Conservation (phyloP, 1,139 yeast species). For the Scheffersomyces illinoinensis region DNA sequence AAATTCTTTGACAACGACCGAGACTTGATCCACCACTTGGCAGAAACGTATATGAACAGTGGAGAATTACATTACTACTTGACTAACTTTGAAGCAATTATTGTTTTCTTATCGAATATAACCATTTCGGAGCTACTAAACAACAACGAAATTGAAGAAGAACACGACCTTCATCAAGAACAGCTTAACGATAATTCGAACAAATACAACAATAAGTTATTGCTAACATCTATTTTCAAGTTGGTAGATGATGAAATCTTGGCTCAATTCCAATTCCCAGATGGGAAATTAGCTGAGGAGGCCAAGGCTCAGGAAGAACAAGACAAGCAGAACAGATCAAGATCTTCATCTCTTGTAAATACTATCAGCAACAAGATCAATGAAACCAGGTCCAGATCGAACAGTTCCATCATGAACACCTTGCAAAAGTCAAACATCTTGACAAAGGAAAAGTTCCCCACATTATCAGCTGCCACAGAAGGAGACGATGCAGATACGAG, state of each 20-base stretch:
- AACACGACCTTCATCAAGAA: conserved; percentile 1
- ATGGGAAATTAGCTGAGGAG: conserved; percentile 23
- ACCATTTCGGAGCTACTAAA: conserved; percentile 31
- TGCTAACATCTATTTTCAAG: conserved; percentile 14
- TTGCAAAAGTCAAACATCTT: conserved; percentile 19
- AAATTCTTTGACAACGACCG: conserved; percentile 32
- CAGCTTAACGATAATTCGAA: conserved; percentile 1
- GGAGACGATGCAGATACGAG: conserved; percentile 15
- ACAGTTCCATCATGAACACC: conserved; percentile 25
- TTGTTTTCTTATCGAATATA: conserved; percentile 39
- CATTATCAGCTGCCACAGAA: conserved; percentile 15
- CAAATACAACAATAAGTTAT: conserved; percentile 7
- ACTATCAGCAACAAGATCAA: conserved; percentile 32
- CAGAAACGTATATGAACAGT: conserved; percentile 31
- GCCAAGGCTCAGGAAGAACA: conserved; percentile 14
- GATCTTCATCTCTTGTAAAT: conserved; percentile 43
- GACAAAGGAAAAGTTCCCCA: conserved; percentile 29
- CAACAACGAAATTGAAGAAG: conserved; percentile 1
- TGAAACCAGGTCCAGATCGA: conserved; percentile 38
- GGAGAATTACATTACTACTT: conserved; percentile 43
- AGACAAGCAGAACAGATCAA: conserved; percentile 25
- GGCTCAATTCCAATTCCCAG: conserved; percentile 33
- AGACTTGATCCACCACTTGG: conserved; percentile 30
- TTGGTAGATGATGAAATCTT: conserved; percentile 36
- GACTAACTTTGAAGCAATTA: conserved; percentile 46